Conservation (phyloP, 208 protist genomes). For the Plasmodiophora brassicae region DNA sequence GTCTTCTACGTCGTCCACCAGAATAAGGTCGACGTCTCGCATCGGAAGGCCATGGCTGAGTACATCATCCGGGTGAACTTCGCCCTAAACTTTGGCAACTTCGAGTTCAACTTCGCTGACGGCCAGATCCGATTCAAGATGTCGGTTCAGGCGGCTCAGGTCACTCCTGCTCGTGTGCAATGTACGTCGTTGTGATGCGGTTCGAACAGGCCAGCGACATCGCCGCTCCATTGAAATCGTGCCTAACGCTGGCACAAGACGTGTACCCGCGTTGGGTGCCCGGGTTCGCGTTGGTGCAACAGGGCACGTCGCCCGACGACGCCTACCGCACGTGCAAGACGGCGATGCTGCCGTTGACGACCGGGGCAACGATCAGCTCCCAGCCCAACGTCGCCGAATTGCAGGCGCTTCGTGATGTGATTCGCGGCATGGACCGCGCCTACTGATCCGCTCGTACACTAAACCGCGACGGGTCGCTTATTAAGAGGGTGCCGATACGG, state of each 20-base stretch:
- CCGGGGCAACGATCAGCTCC: not conserved
- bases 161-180: not conserved
- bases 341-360: not conserved
- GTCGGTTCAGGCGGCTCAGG: constrained; percentile 23
- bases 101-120: constrained; percentile 28
- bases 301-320: not conserved
- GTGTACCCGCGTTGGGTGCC: constrained; percentile 13
- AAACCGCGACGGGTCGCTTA: not conserved
- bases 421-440: not conserved
- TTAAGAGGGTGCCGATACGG: not conserved
- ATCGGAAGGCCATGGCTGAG: not conserved
- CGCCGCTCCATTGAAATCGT: not conserved
- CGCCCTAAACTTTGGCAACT: constrained; percentile 22
- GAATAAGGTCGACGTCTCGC: not conserved
- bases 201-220: not conserved
- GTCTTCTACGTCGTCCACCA: not conserved
- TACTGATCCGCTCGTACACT: not conserved
- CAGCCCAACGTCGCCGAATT: not conserved
- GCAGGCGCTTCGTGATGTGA: not conserved
- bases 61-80: constrained; percentile 20
- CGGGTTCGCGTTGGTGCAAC: not conserved
- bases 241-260: not conserved
- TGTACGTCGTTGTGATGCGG: not conserved
- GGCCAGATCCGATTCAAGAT: constrained; percentile 16
- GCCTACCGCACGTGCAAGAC: not conserved